Conservation (phyloP, 768 basidiomycete species). For the Candolleomyces eurysporus region DNA sequence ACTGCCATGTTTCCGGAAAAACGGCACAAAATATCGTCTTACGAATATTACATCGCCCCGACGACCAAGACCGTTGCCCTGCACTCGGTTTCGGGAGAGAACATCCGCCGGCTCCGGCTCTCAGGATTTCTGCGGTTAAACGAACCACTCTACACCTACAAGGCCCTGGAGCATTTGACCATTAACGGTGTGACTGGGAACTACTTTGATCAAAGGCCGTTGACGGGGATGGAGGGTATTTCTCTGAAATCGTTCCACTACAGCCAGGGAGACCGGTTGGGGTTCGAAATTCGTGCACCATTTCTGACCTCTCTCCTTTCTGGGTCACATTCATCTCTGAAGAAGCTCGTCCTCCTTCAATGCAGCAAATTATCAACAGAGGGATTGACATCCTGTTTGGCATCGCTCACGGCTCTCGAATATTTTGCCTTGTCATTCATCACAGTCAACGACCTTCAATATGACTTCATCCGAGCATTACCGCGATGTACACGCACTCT, state of each 20-base stretch:
- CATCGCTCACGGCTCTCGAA: constrained; percentile 23
- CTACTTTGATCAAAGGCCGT: constrained; percentile 30
- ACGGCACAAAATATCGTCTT: constrained; percentile 11
- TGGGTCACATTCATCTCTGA: constrained; percentile 18
- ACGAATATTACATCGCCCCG: constrained; percentile 32
- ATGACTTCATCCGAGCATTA: constrained; percentile 28
- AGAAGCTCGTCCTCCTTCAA: constrained; percentile 33
- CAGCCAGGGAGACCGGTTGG: constrained; percentile 29
- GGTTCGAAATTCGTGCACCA: constrained; percentile 33
- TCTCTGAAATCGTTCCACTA: constrained; percentile 34
- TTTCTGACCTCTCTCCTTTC: constrained; percentile 30
- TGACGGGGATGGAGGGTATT: constrained; percentile 23
- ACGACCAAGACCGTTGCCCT: constrained; percentile 27
- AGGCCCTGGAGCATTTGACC: constrained; percentile 23
- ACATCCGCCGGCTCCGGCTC: constrained; percentile 28
- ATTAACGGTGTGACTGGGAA: constrained; percentile 32
- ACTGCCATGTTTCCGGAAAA: constrained; percentile 3
- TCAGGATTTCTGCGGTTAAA: constrained; percentile 30
- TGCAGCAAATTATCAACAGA: constrained; percentile 30
- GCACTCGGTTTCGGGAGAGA: constrained; percentile 21
- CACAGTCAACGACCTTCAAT: constrained; percentile 31
- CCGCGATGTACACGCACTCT: constrained; percentile 26
- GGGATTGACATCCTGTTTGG: constrained; percentile 26
- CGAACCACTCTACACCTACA: constrained; percentile 11
- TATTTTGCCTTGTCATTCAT: constrained; percentile 35